Evolutionary conservation across 169 alveolate species (phyloP).

Genomic region (Plasmodium sp.): DNA sequence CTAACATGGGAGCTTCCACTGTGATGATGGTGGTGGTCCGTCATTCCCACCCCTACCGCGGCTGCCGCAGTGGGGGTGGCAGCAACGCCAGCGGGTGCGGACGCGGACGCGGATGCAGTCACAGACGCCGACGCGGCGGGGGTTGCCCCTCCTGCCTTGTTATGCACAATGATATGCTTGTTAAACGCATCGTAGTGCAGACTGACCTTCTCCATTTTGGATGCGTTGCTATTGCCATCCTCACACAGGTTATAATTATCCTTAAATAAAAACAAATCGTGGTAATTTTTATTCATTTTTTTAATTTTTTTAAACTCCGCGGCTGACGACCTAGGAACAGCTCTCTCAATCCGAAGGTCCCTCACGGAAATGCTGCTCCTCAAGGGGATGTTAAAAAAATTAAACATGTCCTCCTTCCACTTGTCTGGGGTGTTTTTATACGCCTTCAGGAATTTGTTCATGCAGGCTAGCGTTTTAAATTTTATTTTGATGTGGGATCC

Average conservation of each 20-base stretch:
- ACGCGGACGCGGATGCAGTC: background rate
- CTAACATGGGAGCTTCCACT: background rate
- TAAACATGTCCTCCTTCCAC: slow-evolving; percentile 75
- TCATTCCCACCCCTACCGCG: background rate
- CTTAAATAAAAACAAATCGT: slow-evolving; percentile 53
- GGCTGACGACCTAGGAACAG: slow-evolving; percentile 61
- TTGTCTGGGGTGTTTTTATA: slow-evolving; percentile 73
- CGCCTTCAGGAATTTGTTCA: slow-evolving; percentile 49
- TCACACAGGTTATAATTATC: slow-evolving; percentile 59
- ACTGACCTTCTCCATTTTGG: slow-evolving; percentile 33
- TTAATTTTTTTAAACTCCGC: slow-evolving; percentile 55
- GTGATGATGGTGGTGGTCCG: background rate
- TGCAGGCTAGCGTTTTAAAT: slow-evolving; percentile 38
- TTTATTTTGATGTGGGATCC: slow-evolving; percentile 75
- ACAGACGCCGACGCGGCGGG: background rate
- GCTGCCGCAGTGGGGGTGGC: background rate
- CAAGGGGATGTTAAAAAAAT: slow-evolving; percentile 63
- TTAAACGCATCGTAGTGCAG: slow-evolving; percentile 34
- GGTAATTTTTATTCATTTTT: slow-evolving; percentile 33
- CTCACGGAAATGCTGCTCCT: slow-evolving; percentile 75
- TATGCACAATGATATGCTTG: slow-evolving; percentile 24
- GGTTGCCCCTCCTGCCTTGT: background rate
- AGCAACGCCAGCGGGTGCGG: background rate
- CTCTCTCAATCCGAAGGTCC: slow-evolving; percentile 69
- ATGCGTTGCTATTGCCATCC: background rate